Percentiles rank a stretch among this genome's conserved stretches.
Evolutionary conservation across 2,329 filamentous ascomycete species (phyloP).

Genomic region (Colletotrichum salicis): DNA sequence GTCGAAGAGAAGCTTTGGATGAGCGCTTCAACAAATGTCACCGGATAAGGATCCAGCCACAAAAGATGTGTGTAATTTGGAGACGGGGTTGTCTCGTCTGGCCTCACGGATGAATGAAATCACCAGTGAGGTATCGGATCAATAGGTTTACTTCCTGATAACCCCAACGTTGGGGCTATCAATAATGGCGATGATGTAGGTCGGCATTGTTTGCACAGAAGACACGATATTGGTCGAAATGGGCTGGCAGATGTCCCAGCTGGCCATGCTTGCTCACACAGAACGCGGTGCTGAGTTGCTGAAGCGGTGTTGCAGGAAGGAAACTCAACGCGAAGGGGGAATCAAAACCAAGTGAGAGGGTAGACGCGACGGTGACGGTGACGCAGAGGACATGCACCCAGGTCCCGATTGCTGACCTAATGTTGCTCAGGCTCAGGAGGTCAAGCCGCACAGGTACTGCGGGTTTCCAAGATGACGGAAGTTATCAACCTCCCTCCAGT

Average conservation of each 20-base stretch:
- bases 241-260: neutral
- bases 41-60: neutral
- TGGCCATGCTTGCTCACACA: slow-evolving; percentile 4
- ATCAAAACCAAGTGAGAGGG: neutral
- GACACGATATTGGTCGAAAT: neutral
- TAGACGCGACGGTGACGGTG: slow-evolving; percentile 29
- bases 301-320: neutral
- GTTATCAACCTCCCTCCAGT: neutral
- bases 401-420: slow-evolving; percentile 30
- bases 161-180: slow-evolving; percentile 67
- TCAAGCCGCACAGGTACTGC: neutral
- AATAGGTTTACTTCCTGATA: slow-evolving; percentile 50
- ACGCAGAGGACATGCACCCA: slow-evolving; percentile 22
- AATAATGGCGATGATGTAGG: slow-evolving; percentile 37
- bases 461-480: neutral
- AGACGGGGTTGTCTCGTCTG: neutral
- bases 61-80: neutral
- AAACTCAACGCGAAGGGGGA: neutral
- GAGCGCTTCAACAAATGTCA: neutral
- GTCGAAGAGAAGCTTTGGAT: neutral
- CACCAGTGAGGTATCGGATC: slow-evolving; percentile 41
- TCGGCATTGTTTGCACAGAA: slow-evolving; percentile 37
- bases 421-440: neutral
- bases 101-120: slow-evolving; percentile 30
- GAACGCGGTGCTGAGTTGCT: neutral